Evolutionary conservation across 2,329 filamentous ascomycete species (phyloP).

Genomic region (Colletotrichum sp.): DNA sequence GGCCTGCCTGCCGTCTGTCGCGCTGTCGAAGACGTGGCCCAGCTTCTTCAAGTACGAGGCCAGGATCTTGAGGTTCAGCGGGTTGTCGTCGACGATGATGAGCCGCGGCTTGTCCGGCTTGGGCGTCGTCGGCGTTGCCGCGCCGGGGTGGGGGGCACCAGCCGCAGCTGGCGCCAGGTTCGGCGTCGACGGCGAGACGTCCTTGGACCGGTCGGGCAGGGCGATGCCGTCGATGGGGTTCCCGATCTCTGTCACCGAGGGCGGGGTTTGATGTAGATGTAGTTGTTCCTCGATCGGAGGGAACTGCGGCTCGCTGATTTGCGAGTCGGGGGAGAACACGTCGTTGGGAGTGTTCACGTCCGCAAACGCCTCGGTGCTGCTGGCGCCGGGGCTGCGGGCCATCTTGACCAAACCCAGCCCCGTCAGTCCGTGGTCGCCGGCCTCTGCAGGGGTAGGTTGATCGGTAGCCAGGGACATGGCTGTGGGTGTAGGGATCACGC

Average conservation of each 20-base stretch:
- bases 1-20: slow-evolving; percentile 38
- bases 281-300: background rate
- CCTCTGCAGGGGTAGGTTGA: background rate
- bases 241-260: fast-evolving
- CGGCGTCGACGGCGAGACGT: background rate
- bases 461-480: background rate
- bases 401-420: fast-evolving
- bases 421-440: fast-evolving
- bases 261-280: background rate
- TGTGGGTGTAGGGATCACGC: background rate
- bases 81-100: slow-evolving; percentile 46
- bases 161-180: fast-evolving
- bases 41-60: slow-evolving; percentile 39
- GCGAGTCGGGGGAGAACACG: background rate
- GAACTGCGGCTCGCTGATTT: background rate
- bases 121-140: background rate
- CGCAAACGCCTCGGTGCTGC: background rate
- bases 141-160: no score
- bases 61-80: slow-evolving; percentile 42
- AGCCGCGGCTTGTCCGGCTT: slow-evolving; percentile 12
- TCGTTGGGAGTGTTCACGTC: fast-evolving
- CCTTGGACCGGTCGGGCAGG: background rate
- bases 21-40: slow-evolving; percentile 30
- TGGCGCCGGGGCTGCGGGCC: background rate
- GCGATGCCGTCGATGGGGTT: fast-evolving